Base-by-base conservation (phyloP, 768 basidiomycete genomes). In the Cytidiella melzeri region DNA sequence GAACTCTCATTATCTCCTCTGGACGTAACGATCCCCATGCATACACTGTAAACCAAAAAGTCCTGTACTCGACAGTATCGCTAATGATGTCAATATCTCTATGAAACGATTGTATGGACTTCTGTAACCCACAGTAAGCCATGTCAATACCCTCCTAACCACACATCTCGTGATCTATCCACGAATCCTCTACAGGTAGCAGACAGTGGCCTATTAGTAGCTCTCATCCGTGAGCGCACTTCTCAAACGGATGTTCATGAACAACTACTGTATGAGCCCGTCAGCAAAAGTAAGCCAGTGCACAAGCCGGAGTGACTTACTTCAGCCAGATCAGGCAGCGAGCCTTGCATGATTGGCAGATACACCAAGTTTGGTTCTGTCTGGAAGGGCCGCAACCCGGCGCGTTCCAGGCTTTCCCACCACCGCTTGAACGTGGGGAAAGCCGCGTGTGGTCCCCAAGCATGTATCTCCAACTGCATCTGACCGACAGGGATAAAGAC, bases 401-500 rank as follows among this genome's bases (percentile, higher is more conserved):
- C 81, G 4, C 63, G 63, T 66, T 87, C 85, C 24, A 87, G 65
- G 59, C 69, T 71, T 62, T 81, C 75, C 84, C 84, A 87, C 81
- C 81, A 87, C 11, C 58, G 55, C 27, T 81, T 67, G 61, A 81
- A 77, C 42, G 77, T 68, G 1, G 65, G 61, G 61, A 82, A 81
- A 28, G 60, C 64, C 53, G 36, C 59, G 48, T 50, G 52, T 36
- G 52, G 55, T 12, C 53, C 53, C 50, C 61, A 57, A 3, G 63
- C 62, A 56, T 87, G 84, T 23, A 87, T 68, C 62, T 87, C 84
- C 20, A 87, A 66, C 58, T 81, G 80, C 23, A 87, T 69, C 59
- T 87, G 85, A 18, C 82, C 83, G 57, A 87, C 75, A 3, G 84
- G 84, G n/a, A n/a, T n/a, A n/a, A n/a, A n/a, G n/a, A n/a, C n/a